Evolutionary conservation across 129 eudicot genomes (phyloP), one percentile per base, ranked within the genome.

Genomic region (Calendula officinalis): DNA sequence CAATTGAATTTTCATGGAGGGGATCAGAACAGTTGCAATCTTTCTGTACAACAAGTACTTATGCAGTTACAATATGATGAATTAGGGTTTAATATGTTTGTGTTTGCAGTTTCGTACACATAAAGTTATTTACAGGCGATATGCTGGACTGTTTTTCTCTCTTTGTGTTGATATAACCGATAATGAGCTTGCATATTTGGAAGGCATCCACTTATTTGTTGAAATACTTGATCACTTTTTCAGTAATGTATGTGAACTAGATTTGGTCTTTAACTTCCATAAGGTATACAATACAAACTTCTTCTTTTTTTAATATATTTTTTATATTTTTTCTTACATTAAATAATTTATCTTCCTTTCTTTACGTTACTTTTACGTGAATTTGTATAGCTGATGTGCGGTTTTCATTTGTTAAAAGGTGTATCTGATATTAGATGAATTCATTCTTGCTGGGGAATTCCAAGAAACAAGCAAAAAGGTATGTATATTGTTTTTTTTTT

Each of bases 401-500:
- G 33, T 64, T 52, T 3, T 68, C 36, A 9, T 51, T 58, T 39
- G 70, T 42, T 32, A 56, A 59, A 34, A 88, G 96, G 96, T 88
- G 12, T 88, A 84, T 40, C 80, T 88, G 70, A 88, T 88, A 77
- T 71, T 88, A 41, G 96, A 88, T 41, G 96, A 88, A 77, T 88
- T 88, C 71, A 88, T 88, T 72, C 89, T 88, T 75, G 96, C 96
- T n/a, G 96, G 96, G 38, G 96, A 88, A 71, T 90, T 88, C 60
- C 92, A 84, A 79, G 96, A 88, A 82, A 88, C 94, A 4, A 88
- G 97, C 84, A 89, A 89, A 64, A 85, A 77, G 97, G 97, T 85
- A 76, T 49, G 30, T 22, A n/a, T 41, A 0, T 3, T 12, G 14
- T 30, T 22, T 2, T 22, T 22, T 22, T 2, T 22, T 22, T 22